Evolutionary conservation across 495 filamentous ascomycete species (phyloP).

Genomic region (Parachaetomium inaequale): DNA sequence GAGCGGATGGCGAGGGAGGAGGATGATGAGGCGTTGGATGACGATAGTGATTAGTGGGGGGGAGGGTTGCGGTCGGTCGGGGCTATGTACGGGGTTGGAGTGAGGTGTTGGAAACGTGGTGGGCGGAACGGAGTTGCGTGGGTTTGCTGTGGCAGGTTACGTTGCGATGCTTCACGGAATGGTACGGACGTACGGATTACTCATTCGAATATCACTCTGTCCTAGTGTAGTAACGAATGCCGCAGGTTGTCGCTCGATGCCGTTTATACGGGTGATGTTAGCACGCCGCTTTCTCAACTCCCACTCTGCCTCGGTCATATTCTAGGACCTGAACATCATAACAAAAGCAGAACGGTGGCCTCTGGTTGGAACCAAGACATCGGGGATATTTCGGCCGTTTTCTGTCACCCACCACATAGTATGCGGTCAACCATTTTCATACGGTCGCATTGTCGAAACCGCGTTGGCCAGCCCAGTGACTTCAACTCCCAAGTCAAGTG

Average conservation of each 20-base stretch:
- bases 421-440: not conserved
- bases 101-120: not conserved
- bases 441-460: conserved; percentile 6
- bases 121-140: not conserved
- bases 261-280: not conserved
- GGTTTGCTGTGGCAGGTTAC: not conserved
- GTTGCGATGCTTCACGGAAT: not conserved
- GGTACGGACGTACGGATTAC: not conserved
- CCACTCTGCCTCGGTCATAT: not conserved
- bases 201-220: not conserved
- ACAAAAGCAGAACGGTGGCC: not conserved
- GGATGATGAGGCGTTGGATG: conserved; percentile 63
- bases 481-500: not conserved
- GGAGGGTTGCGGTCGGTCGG: not conserved
- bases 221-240: not conserved
- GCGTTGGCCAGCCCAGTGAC: not conserved
- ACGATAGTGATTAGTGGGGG: conserved; percentile 49
- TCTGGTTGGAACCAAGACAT: not conserved
- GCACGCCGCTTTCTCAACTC: not conserved
- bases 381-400: conserved; percentile 6
- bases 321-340: not conserved
- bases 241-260: not conserved
- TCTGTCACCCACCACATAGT: not conserved
- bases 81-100: not conserved
- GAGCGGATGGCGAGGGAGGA: conserved; percentile 46